Base-by-base conservation (phyloP, 164 flowering plant genomes). In the Berberis vulgaris region DNA sequence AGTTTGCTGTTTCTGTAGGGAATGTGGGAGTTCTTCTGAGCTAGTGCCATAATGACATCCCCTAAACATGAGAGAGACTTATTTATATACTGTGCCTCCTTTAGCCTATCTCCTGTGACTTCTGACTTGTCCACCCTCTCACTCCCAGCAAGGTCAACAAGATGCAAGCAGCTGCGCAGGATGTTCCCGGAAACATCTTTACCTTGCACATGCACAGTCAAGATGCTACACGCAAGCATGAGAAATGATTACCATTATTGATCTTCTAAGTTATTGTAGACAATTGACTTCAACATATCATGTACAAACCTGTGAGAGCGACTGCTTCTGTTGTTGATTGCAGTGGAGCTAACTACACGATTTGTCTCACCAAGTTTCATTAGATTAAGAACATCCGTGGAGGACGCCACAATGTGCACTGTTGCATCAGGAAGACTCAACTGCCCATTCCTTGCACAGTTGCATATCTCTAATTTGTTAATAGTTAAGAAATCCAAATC, bases 1-100 rank as follows among this genome's bases (percentile, higher is more conserved):
- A 92, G 95, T 65, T 92, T 92, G 88, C 98, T 89, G 79, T 89
- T 87, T 70, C 92, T 66, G 80, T 92, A 87, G 53, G 93, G 98
- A 54, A 89, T 75, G 77, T 89, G 83, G 43, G 96, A 76, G 59
- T 75, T 86, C 75, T 86, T 89, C 62, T 87, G 95, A 52, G 98
- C 87, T 74, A 92, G 76, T 39, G 96, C 90, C 42, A 83, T 68
- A 64, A 92, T 87, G 4, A 92, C 95, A 80, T 92, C 96, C 70
- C 87, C 95, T 64, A 92, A 77, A 76, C 93, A 86, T 59, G 96
- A 83, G 57, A 92, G 89, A 2, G 97, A 91, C 72, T 79, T 83
- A 57, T 91, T 86, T 56, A 89, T 85, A 66, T 79, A 73, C 65
- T 83, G 93, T 72, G 97, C 96, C 72, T 88, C 96, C 71, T 79